Base-by-base conservation (phyloP, 345 rosid species). In the Citrus mangshanensis region DNA sequence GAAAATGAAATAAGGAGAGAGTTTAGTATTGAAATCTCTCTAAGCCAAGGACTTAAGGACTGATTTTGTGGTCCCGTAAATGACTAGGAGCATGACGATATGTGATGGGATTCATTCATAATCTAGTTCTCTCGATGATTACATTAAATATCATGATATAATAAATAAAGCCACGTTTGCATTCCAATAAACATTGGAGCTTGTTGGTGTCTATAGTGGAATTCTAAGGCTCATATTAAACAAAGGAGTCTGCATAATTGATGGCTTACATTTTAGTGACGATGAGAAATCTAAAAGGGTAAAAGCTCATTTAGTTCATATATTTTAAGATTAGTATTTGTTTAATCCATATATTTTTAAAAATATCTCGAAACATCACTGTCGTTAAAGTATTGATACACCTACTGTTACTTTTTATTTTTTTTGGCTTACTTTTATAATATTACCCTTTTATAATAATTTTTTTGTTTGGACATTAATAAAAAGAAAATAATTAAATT, bases 1-100 rank as follows among this genome's bases (percentile, higher is more conserved):
- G 74, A 49, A 35, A 74, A 60, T 16, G 77, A 67, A 72, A 80
- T 74, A 27, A 18, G 56, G 49, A 51, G 34, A 62, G 56, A 46
- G 27, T 27, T 32, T 54, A 30, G 19, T 21, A 22, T 71, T 71
- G 18, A 54, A 54, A 28, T 32, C 58, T 55, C 24, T 24, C 58
- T 55, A 24, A 24, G 35, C 51, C n/a, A 28, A 28, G 34, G 51
- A 25, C 9, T 37, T 67, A 32, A 58, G 49, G 25, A 74, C 60
- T 42, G 37, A 49, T 77, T 34, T 9, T 9, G 74, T 72, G 75
- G 69, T 42, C 72, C 59, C 38, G 61, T 62, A 61, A 75, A 46
- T 16, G 19, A 77, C 79, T 18, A 6, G 51, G 71, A 76, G 59
- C 16, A 49, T 62, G 34, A 70, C 32, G 7, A 25, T 37, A 16